Evolutionary conservation across 2,329 filamentous ascomycete species (phyloP).

Genomic region (Ceratocystis lukuohia): DNA sequence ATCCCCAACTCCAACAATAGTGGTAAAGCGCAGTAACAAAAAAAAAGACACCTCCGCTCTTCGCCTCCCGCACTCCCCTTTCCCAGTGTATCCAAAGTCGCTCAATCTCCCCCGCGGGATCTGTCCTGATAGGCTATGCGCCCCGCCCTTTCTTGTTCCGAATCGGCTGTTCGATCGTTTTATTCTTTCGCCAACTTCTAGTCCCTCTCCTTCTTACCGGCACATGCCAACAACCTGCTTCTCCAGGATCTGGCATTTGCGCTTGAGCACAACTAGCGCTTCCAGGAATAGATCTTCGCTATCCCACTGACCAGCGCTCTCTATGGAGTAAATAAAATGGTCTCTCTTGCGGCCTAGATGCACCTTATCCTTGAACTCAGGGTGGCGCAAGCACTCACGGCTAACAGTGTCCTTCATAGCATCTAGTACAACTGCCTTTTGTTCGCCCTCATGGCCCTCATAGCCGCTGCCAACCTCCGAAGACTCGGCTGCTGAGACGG

Average conservation of each 20-base stretch:
- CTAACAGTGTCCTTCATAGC: conserved; percentile 92
- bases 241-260: conserved; percentile 65
- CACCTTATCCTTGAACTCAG: conserved; percentile 90
- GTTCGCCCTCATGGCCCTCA: conserved; percentile 61
- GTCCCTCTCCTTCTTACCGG: conserved; percentile 27
- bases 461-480: conserved; percentile 47
- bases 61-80: background rate
- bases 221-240: conserved; percentile 55
- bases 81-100: conserved; percentile 2
- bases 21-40: conserved; percentile 22
- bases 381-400: conserved; percentile 78
- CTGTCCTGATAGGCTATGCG: background rate
- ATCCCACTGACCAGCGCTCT: conserved; percentile 90
- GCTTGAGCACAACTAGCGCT: conserved; percentile 69
- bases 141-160: background rate
- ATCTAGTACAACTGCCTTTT: conserved; percentile 76
- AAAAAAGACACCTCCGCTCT: conserved; percentile 20
- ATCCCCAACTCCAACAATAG: conserved; percentile 17
- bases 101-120: background rate
- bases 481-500: conserved; percentile 55
- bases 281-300: conserved; percentile 91
- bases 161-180: too few species aligned
- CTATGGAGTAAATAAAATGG: conserved; percentile 94
- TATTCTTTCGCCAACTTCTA: conserved; percentile 8
- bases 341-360: conserved; percentile 80